Base-by-base conservation (phyloP, 2,329 filamentous ascomycete species). In the Amauroascus verrucosus region DNA sequence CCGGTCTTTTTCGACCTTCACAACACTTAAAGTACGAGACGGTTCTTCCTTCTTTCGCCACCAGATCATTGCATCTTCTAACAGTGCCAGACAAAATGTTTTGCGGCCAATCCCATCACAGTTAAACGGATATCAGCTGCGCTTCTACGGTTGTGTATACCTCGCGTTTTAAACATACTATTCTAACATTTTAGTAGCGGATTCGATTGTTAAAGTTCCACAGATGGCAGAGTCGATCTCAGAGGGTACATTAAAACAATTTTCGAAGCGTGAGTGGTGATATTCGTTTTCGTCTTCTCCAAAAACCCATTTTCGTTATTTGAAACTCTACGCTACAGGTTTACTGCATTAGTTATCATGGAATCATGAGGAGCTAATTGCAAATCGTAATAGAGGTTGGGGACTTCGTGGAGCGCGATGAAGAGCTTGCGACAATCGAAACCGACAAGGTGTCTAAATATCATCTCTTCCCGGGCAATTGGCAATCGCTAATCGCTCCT, bases 161-260 rank as follows among this genome's bases (percentile, higher is more conserved):
- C 18, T 48, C 18, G 11, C 14, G n/a, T 9, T 11, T 18, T 30
- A 22, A 28, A 6, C 5, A 14, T 40, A 6, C 16, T 11, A 44
- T 38, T 9, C 51, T 53, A 47, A 48, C 37, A 22, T 16, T 22
- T 24, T 32, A 8, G 6, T 11, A 74, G 90, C 90, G 68, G 88
- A 95, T 66, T 84, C 81, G 61, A 74, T 91, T 59, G 83, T 98
- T 70, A 91, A 97, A 75, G 93, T 97, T 61, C 93, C 93, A 32
- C 82, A 93, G 68, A 97, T 98, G 93, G 93, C 93, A 59, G 93
- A 98, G 73, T 97, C 93, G 48, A 97, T 98, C 70, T 94, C 88
- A 43, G 93, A 98, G 72, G 93, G 93, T 57, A 98, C 93, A 20
- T 71, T 98, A 65, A 96, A 95, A 75, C 89, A 95, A 68, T 97